Evolutionary conservation across 2,329 filamentous ascomycete species (phyloP), one percentile per base, ranked within the genome.

Genomic region (Exophiala xenobiotica): DNA sequence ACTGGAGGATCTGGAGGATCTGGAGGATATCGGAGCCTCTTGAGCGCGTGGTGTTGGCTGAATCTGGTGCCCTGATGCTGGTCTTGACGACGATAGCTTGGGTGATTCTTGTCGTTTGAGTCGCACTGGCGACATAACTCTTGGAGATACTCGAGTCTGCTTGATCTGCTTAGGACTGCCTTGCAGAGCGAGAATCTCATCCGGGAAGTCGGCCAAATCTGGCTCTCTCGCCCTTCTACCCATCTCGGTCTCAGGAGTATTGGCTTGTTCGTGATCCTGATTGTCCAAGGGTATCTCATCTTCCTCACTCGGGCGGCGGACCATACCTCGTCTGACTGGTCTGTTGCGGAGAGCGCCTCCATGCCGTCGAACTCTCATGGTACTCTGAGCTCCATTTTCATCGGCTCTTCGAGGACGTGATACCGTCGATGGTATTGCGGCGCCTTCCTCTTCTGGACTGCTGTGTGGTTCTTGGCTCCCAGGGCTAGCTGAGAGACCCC

Each of bases 281-380:
- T 68, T 61, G 5, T 66, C 60, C 53, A 56, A 60, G 47, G 58
- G 66, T 57, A 66, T 73, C 51, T 67, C 79, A 31, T 86, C 83
- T 57, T 88, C 85, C 56, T 87, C 84, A 61, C 84, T 87, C 62
- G 78, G 74, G 45, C 75, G 74, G 61, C 70, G 71, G 59, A 74
- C 78, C 55, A 87, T 79, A 20, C 88, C 89, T 60, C 90, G 78
- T 48, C 89, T 81, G 16, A 89, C 87, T 22, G 89, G 89, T 1
- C 87, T 88, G 60, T 87, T 90, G 18, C 93, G 74, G 59, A 92
- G 91, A 53, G 82, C 86, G 1, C 88, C 89, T 12, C 85, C 86
- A 11, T 89, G 81, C 54, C 88, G 78, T 70, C 91, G 92, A 52
- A 91, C 76, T 4, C 89, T 81, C 76, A 90, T 81, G 0, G 88